Conservation (phyloP, 169 alveolate genomes). For the Perkinsus marinus region DNA sequence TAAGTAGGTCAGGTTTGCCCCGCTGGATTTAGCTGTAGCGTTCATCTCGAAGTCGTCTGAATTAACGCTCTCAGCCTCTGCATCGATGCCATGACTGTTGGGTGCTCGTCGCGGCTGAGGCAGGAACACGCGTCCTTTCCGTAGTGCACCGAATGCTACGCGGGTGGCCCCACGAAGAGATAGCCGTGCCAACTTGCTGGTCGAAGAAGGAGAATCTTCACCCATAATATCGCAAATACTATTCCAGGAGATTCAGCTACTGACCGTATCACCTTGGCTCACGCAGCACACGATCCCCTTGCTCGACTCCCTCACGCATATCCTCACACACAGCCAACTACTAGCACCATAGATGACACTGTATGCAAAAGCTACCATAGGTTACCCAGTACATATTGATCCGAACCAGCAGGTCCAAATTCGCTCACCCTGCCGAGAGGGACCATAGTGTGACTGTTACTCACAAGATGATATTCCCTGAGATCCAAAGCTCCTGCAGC, state of each 20-base stretch:
- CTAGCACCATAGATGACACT: background rate
- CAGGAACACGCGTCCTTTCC: too few species aligned
- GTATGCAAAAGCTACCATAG: background rate
- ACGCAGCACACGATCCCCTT: background rate
- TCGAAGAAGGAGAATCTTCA: too few species aligned
- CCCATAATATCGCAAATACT: background rate
- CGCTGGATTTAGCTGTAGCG: too few species aligned
- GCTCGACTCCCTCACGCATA: background rate
- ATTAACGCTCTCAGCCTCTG: too few species aligned
- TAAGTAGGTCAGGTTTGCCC: too few species aligned
- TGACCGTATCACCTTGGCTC: background rate
- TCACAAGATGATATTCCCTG: background rate
- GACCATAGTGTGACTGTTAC: too few species aligned
- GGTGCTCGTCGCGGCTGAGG: too few species aligned
- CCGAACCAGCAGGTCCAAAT: background rate
- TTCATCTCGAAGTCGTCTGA: too few species aligned
- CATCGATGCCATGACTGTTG: too few species aligned
- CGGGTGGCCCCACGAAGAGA: background rate
- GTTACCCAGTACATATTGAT: background rate
- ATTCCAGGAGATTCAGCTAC: background rate
- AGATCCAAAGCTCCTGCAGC: background rate
- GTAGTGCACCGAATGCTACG: background rate
- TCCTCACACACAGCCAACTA: background rate
- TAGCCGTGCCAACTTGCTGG: background rate
- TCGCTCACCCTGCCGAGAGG: background rate